Base-by-base conservation (phyloP, 73 alveolate species). In the Vitrella brassicaformis region DNA sequence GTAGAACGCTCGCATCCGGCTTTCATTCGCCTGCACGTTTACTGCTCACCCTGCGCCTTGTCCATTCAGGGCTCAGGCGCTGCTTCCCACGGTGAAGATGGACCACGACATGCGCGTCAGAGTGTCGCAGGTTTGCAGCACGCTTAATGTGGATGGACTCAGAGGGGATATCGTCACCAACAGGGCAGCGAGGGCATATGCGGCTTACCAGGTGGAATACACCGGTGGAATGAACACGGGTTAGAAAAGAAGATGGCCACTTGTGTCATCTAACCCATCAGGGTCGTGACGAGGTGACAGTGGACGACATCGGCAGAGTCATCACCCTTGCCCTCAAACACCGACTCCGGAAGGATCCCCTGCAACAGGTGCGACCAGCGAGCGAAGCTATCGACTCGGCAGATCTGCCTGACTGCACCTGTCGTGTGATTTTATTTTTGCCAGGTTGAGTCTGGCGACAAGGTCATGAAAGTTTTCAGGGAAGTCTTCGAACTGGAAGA, bases 331-430 rank as follows among this genome's bases (percentile, higher is more conserved):
- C 78, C 72, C 73, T 77, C 68, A 71, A 78, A 25, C 84, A 77
- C 84, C 29, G 84, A 69, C 78, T 77, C 68, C 76, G 84, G 32
- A 77, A 77, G 84, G 84, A 31, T 26, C 68, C 68, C 28, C 68
- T 25, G 7, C 29, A 10, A 4, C 68, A 56, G 28, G 28, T 56
- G 56, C 4, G 14, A 39, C 56, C 4, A 8, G 56, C 14, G 56
- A 39, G 22, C 14, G 56, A 39, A 39, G 56, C 56, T 39, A 4
- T 14, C 56, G 14, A 8, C 56, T 39, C 22, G 56, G 4, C 56
- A 8, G 22, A 8, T 39, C 56, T 39, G 22, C 14, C 14, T 39
- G 22, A 8, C 56, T 39, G 56, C 56, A 39, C 56, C 14, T 39
- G 22, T 39, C n/a, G n/a, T 39, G 4, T 39, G 56, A 39, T 39